Conservation (phyloP, 768 basidiomycete genomes). For the Suillus alpinus region DNA sequence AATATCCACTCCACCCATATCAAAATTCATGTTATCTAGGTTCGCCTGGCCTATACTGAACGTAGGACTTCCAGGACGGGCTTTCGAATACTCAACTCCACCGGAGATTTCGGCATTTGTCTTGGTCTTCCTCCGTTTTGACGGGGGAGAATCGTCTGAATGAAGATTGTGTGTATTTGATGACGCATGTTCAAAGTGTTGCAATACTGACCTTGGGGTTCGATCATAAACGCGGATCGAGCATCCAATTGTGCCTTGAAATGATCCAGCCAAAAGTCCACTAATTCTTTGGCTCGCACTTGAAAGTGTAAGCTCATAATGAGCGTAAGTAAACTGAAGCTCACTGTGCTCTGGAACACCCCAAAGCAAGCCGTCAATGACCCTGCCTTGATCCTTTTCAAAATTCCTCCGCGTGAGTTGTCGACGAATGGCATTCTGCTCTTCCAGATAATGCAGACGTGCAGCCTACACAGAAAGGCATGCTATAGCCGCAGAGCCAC, state of each 20-base stretch:
- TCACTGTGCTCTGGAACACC: conserved; percentile 63
- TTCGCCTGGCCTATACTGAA: not conserved
- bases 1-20: conserved; percentile 17
- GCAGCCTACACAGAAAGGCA: conserved; percentile 41
- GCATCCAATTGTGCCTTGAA: conserved; percentile 71
- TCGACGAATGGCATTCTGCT: conserved; percentile 52
- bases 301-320: conserved; percentile 4
- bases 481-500: conserved; percentile 1
- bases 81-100: not conserved
- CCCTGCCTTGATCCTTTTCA: conserved; percentile 51
- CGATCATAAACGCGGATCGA: conserved; percentile 35
- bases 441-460: conserved; percentile 63
- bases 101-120: conserved; percentile 1
- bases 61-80: not conserved
- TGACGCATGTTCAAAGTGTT: not conserved
- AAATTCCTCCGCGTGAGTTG: conserved; percentile 49
- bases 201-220: conserved; percentile 2
- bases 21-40: not conserved
- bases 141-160: conserved; percentile 38
- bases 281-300: conserved; percentile 68
- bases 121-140: conserved; percentile 47
- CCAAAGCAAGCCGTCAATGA: conserved; percentile 66
- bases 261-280: conserved; percentile 72
- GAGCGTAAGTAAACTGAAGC: conserved; percentile 18
- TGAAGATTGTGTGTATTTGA: conserved; percentile 11